Percentiles rank a stretch among this genome's conserved stretches.
phyloP scores from a whole-genome alignment of 257 asterid species.

The Euphrasia confusa region DNA sequence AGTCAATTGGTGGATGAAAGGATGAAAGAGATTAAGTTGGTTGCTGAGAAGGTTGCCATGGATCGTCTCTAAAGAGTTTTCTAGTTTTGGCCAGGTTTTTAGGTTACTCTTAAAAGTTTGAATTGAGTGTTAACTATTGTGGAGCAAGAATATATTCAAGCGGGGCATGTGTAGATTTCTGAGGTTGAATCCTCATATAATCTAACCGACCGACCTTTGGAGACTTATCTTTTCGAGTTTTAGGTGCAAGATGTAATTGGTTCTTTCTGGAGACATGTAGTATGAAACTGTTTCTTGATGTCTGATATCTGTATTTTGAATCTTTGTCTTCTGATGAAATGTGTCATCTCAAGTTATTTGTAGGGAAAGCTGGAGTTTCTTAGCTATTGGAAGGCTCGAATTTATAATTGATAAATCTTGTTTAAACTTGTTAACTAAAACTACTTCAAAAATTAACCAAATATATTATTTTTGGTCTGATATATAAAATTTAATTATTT shows the following conservation, averaged over 20 bases:
- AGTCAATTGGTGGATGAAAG: slow-evolving; percentile 66
- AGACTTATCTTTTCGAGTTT: not conserved
- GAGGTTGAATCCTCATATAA: not conserved
- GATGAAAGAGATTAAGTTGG: slow-evolving; percentile 55
- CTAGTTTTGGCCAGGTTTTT: not conserved
- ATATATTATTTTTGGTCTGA: too few species aligned
- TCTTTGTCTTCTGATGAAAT: not conserved
- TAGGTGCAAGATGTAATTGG: not conserved
- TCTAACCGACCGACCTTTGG: not conserved
- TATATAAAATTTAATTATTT: too few species aligned
- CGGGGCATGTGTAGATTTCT: not conserved
- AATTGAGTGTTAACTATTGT: not conserved
- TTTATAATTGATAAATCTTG: too few species aligned
- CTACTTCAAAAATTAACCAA: too few species aligned
- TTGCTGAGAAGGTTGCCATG: slow-evolving; percentile 55
- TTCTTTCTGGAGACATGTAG: not conserved
- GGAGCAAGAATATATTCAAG: slow-evolving; percentile 6
- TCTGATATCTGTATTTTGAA: not conserved
- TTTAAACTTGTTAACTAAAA: too few species aligned
- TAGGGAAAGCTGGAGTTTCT: too few species aligned
- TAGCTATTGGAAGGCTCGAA: too few species aligned
- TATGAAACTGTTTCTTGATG: not conserved
- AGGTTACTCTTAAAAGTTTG: not conserved
- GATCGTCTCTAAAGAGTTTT: slow-evolving; percentile 22
- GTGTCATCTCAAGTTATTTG: too few species aligned